Evolutionary conservation across 306 rosid species (phyloP), one percentile per base, ranked within the genome.

Genomic region (Vigna radiata): DNA sequence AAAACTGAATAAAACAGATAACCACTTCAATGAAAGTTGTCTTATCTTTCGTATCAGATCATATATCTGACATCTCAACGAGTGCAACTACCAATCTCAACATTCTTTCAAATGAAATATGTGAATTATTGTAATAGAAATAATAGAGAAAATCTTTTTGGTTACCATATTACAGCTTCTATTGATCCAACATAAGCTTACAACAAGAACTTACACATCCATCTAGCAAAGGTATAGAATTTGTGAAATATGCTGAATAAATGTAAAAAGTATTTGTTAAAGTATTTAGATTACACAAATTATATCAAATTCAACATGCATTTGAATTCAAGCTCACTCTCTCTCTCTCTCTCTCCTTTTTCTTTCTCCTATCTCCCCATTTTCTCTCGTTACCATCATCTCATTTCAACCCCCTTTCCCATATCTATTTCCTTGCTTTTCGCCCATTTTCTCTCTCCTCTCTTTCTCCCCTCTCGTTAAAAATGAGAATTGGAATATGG

Each of bases 81-180:
- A 77, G 33, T 3, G 33, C 33, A 29, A 29, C 33, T 29, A 4
- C 61, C 23, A 56, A 5, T 68, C 25, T 68, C 27, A 4, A 55
- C 6, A 55, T n/a, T 71, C 83, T 55, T 71, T 79, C 39, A 52
- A 72, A 43, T 17, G 27, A 49, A 77, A 58, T 48, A 56, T 12
- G 48, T 0, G 3, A 68, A 68, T 18, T 17, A 16, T 55, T 39
- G 14, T 25, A 53, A 25, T 39, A 78, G 43, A 13, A 19, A 37
- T 60, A 36, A 29, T 44, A 31, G 8, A 16, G 33, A 6, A 17
- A 70, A 19, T 55, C 29, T 11, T 27, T 68, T 59, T 11, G 44
- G 21, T 54, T 36, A 54, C 52, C 50, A 50, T 29, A 52, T 39
- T 41, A 79, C 19, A 78, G 27, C 27, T 43, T 31, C 68, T 44